A percentile compares a stretch with the other conserved stretches of the same genome.
Conservation (phyloP, 2,329 filamentous ascomycete species). For the Zelopaecilomyces penicillatus region DNA sequence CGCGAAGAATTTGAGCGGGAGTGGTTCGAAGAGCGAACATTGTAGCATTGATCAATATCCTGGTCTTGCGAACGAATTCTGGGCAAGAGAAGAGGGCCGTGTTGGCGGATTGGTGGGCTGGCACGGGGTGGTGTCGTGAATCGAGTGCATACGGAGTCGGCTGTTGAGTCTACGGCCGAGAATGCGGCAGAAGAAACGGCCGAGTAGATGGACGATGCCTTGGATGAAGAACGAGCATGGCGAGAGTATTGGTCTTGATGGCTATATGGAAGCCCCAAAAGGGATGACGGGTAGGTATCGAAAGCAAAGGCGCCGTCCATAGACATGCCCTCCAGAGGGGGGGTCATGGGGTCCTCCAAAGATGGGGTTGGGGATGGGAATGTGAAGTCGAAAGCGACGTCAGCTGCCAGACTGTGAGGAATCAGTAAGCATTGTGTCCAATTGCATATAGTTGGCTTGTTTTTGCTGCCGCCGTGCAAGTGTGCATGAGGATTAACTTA, state of each 20-base stretch:
- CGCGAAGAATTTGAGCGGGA: conserved; percentile 4
- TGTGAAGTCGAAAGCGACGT: conserved; percentile 54
- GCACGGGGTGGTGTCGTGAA: conserved; percentile 58
- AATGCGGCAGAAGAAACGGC: conserved; percentile 27
- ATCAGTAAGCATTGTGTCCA: conserved; percentile 14
- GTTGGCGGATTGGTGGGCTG: conserved; percentile 64
- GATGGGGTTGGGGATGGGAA: conserved; percentile 32
- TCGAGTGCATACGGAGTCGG: conserved; percentile 59
- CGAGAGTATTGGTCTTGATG: conserved; percentile 19
- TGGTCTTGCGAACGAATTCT: conserved; percentile 84
- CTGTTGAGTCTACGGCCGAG: conserved; percentile 46
- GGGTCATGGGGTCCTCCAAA: conserved; percentile 21
- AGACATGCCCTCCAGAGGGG: conserved; percentile 15
- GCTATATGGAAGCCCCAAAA: conserved; percentile 47
- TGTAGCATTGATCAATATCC: conserved; percentile 44
- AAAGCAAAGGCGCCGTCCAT: conserved; percentile 37
- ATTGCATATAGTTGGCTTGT: not conserved
- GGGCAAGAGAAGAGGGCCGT: conserved; percentile 72
- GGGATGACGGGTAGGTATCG: conserved; percentile 35
- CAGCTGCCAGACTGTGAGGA: conserved; percentile 47
- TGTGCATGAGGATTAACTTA: conserved; percentile 15
- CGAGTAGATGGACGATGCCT: conserved; percentile 56
- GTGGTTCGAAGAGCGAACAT: conserved; percentile 8
- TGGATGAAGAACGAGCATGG: conserved; percentile 57
- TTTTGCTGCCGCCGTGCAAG: not conserved